These are phyloP conservation scores for Ascochyta clinopodiicola DNA, from an alignment of 2,329 filamentous ascomycete species.

Conservation along the genomic window DNA sequence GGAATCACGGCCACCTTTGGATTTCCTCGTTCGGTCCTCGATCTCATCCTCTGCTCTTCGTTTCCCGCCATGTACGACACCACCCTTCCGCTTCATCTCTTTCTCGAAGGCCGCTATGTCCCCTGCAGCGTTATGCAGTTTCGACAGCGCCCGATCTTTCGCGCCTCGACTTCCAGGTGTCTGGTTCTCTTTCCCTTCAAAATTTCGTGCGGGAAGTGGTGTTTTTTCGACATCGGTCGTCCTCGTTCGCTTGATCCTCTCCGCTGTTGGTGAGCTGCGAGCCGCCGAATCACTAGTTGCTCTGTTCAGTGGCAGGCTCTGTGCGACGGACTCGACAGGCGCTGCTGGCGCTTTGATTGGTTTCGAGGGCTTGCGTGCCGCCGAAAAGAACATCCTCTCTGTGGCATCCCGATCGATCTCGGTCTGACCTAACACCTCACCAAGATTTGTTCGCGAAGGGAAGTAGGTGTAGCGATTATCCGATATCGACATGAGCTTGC, in stretches of 20 bases:
- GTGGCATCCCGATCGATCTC: slow-evolving; percentile 75
- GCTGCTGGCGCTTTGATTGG: slow-evolving; percentile 29
- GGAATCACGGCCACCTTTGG: slow-evolving; percentile 44
- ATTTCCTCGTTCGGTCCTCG: slow-evolving; percentile 36
- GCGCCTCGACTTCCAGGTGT: slow-evolving; percentile 86
- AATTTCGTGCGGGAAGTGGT: slow-evolving; percentile 53
- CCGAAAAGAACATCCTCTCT: slow-evolving; percentile 70
- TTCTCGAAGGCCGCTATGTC: slow-evolving; percentile 93
- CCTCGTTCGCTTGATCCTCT: slow-evolving; percentile 38
- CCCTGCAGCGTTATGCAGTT: slow-evolving; percentile 76
- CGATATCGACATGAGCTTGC: slow-evolving; percentile 74
- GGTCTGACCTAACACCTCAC: slow-evolving; percentile 91
- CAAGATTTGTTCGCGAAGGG: slow-evolving; percentile 85
- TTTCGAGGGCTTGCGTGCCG: slow-evolving; percentile 32
- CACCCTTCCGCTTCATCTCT: slow-evolving; percentile 82
- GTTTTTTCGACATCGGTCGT: slow-evolving; percentile 53
- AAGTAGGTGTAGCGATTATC: slow-evolving; percentile 84
- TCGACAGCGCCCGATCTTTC: slow-evolving; percentile 81
- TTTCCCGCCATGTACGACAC: slow-evolving; percentile 64
- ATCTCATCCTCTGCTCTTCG: slow-evolving; percentile 49
- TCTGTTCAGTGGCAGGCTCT: slow-evolving; percentile 25
- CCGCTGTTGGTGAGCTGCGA: slow-evolving; percentile 32
- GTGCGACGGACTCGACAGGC: slow-evolving; percentile 24
- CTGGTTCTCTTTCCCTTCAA: slow-evolving; percentile 77
- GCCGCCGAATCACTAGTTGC: slow-evolving; percentile 27